Evolutionary conservation across 352 stramenopile genomes (phyloP), one percentile per base, ranked within the genome.

Genomic region (Phytophthora pseudosyringae): DNA sequence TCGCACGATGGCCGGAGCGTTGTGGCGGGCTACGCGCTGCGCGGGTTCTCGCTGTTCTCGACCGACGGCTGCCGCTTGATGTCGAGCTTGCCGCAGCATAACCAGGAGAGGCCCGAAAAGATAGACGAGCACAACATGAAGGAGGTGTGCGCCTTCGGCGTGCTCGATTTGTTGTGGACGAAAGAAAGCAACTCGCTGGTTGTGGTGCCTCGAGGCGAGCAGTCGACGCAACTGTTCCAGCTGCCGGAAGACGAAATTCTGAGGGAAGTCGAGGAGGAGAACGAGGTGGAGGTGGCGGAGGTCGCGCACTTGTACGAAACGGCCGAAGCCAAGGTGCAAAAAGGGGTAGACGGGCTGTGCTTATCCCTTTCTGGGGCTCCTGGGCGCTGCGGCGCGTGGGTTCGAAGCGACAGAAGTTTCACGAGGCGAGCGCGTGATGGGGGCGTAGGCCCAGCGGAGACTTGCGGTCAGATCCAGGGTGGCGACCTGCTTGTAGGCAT

Each of bases 11-110:
- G 73, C 3, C 78, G 71, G 9, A 85, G 82, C 7, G 15, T 96
- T 13, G 84, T 76, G 0, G 76, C 92, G 2, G 88, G 83, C 1
- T 96, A 92, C 64, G 83, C 75, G 29, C 53, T 80, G n/a, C 81
- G 88, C 7, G 88, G 88, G 1, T 90, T 94, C 44, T 82, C 80
- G 1, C 71, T 96, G 5, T 96, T 94, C 50, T 91, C 88, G 2
- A 83, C 69, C 3, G 88, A 96, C 46, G 86, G 86, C 3, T 93
- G 83, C 57, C 82, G 87, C 0, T 69, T 96, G 41, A 93, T 96
- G 83, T 93, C 88, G 35, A 93, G 70, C 46, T 67, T 96, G 29
- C 86, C 88, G 0, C 85, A 93, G 35, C 85, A 96, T 57, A 80
- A 91, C 46, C 81, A 91, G 32, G 71, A 78, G 16, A 78, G 78